These are phyloP conservation scores for Clonostachys solani DNA, from an alignment of 2,329 filamentous ascomycete genomes.

Conservation along the genomic window DNA sequence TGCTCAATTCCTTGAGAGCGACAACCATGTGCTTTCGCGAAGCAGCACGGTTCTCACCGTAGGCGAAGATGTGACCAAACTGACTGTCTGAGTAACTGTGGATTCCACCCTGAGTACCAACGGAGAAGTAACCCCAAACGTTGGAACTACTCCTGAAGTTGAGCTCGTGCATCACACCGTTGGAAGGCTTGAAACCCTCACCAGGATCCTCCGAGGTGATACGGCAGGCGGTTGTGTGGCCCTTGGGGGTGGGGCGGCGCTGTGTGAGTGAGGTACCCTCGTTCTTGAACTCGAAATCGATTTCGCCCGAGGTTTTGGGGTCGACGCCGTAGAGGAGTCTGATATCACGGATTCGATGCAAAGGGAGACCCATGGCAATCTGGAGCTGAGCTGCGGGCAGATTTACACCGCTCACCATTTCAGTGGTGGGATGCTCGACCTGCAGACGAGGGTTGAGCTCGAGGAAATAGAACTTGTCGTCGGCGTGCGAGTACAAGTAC, in stretches of 20 bases:
- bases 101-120: conserved; percentile 92
- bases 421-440: conserved; percentile 98
- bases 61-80: conserved; percentile 99
- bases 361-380: conserved; percentile 96
- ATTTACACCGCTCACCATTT: conserved; percentile 99
- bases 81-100: conserved; percentile 99
- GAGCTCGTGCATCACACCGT: conserved; percentile 97
- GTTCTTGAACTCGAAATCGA: conserved; percentile 95
- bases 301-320: conserved; percentile 77
- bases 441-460: conserved; percentile 98
- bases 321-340: conserved; percentile 94
- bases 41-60: conserved; percentile 93
- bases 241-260: conserved; percentile 87
- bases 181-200: conserved; percentile 99
- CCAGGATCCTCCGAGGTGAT: conserved; percentile 99
- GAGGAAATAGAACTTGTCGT: conserved; percentile 99
- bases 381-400: conserved; percentile 95
- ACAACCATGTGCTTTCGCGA: conserved; percentile 99
- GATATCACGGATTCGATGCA: conserved; percentile 95
- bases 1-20: conserved; percentile 96
- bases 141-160: conserved; percentile 99
- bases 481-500: conserved; percentile 95
- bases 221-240: conserved; percentile 96
- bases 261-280: conserved; percentile 80
- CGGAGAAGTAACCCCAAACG: conserved; percentile 99